phyloP scores from a whole-genome alignment of 2,329 filamentous ascomycete species.

The Juglanconis juglandina region DNA sequence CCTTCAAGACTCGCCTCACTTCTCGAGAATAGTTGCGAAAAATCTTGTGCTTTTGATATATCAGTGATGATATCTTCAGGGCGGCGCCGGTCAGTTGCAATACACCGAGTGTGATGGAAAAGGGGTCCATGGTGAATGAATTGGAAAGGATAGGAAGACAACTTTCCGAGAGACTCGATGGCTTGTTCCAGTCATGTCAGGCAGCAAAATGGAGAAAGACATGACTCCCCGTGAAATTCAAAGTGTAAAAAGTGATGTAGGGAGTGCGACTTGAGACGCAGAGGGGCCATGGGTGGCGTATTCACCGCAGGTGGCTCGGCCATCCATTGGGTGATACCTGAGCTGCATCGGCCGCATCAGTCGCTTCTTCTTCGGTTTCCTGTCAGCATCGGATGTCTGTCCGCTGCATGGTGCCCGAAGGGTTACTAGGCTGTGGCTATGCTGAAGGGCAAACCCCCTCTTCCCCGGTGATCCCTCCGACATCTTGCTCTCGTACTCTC shows the following conservation, averaged over 20 bases:
- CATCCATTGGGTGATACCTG: too few species aligned
- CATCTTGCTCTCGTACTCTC: too few species aligned
- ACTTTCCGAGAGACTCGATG: background rate
- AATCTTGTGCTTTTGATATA: slow-evolving; percentile 1
- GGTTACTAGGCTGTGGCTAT: background rate
- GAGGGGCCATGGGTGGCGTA: too few species aligned
- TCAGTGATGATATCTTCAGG: background rate
- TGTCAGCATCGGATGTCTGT: background rate
- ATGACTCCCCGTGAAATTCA: background rate
- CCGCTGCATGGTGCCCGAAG: background rate
- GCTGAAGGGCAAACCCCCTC: background rate
- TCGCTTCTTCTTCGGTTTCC: background rate
- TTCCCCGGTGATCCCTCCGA: background rate
- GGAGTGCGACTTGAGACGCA: too few species aligned
- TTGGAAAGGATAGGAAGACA: background rate
- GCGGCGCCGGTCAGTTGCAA: background rate
- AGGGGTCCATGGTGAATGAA: slow-evolving; percentile 6
- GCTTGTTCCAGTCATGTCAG: too few species aligned
- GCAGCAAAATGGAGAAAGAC: background rate
- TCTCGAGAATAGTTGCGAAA: slow-evolving; percentile 10
- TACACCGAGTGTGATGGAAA: background rate
- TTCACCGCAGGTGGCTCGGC: too few species aligned
- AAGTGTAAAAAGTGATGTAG: background rate
- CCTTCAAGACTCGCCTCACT: background rate
- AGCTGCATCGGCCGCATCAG: background rate